phyloP scores from a whole-genome alignment of 441 rosid species.

The Pelargonium cotyledonis region DNA sequence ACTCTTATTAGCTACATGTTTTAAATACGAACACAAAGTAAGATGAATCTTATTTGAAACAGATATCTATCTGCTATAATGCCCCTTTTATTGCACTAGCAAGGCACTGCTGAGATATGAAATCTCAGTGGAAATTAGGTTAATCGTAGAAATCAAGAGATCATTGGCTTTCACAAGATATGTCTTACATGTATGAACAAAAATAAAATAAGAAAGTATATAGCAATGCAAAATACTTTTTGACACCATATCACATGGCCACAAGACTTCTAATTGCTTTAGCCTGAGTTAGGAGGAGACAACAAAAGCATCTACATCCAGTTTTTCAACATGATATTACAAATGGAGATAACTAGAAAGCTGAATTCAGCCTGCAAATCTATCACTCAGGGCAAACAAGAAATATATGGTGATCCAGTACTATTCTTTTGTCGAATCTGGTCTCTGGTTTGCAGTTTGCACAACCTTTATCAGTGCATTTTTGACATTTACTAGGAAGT shows the following conservation, averaged over 20 bases:
- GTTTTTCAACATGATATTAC: neutral
- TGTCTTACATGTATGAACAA: neutral
- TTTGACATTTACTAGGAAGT: neutral
- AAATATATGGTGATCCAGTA: neutral
- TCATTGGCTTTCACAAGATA: neutral
- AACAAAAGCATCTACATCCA: neutral
- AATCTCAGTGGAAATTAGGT: neutral
- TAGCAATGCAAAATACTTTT: neutral
- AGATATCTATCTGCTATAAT: neutral
- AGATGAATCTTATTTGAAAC: neutral
- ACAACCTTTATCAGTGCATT: neutral
- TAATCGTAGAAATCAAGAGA: neutral
- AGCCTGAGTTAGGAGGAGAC: neutral
- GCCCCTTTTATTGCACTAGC: neutral
- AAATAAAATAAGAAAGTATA: neutral
- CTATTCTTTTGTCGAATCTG: neutral
- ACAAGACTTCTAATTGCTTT: neutral
- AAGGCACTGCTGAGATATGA: neutral
- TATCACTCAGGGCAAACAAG: neutral
- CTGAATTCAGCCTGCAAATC: neutral
- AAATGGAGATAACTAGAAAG: neutral
- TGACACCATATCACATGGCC: neutral
- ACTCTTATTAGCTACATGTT: neutral
- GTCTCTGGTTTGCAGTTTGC: neutral
- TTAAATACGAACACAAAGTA: neutral